Evolutionary conservation across 805 yeast species (phyloP).

Genomic region (Zygotorulaspora florentina): DNA sequence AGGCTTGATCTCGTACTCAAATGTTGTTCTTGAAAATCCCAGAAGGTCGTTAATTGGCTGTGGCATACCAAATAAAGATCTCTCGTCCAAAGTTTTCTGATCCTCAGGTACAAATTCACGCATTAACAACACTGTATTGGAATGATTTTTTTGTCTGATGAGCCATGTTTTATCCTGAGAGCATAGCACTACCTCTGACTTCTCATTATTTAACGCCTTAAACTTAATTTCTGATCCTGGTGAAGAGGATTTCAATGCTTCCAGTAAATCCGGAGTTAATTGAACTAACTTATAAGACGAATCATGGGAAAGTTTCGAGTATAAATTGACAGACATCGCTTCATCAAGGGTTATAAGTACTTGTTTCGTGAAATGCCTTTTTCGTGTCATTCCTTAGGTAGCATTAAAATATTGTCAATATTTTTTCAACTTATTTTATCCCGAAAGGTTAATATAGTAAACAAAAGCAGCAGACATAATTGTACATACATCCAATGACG

Average conservation of each 20-base stretch:
- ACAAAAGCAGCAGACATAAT: not conserved
- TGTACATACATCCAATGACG: not conserved
- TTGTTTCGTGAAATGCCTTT: not conserved
- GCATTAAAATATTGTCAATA: not conserved
- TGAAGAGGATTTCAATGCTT: slow-evolving; percentile 29
- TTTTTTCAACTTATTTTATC: not conserved
- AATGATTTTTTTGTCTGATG: slow-evolving; percentile 76
- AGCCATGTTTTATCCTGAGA: slow-evolving; percentile 56
- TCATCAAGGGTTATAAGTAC: not conserved
- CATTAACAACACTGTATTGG: slow-evolving; percentile 70
- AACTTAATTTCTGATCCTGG: slow-evolving; percentile 19
- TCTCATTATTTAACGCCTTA: slow-evolving; percentile 30
- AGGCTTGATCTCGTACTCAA: slow-evolving; percentile 38
- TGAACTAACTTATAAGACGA: slow-evolving; percentile 47
- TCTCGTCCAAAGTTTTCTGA: slow-evolving; percentile 7
- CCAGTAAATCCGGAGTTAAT: slow-evolving; percentile 46
- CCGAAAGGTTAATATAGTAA: slow-evolving; percentile 8
- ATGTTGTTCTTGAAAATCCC: slow-evolving; percentile 28
- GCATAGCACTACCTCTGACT: slow-evolving; percentile 55
- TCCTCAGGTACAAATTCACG: slow-evolving; percentile 28
- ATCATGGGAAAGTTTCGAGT: slow-evolving; percentile 23
- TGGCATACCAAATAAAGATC: slow-evolving; percentile 35
- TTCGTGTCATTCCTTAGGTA: slow-evolving; percentile 1
- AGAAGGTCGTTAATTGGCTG: slow-evolving; percentile 33
- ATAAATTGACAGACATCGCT: slow-evolving; percentile 18